Base-by-base conservation (phyloP, 768 basidiomycete genomes). In the Pleurotus pulmonarius region DNA sequence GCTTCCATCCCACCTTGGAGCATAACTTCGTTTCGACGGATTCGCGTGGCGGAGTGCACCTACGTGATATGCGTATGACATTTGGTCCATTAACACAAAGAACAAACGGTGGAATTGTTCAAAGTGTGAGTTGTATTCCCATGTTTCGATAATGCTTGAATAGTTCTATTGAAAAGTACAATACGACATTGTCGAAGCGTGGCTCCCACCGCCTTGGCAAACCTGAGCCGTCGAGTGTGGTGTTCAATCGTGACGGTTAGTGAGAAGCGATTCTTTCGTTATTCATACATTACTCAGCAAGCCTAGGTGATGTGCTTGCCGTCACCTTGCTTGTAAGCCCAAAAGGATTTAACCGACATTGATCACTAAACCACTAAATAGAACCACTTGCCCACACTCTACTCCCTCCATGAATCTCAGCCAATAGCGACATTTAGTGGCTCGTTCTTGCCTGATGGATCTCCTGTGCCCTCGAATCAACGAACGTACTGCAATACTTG, bases 321-420 rank as follows among this genome's bases (percentile, higher is more conserved):
- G 82, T 88, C 11, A 84, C 85, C 3, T 82, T 89, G 69, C 76
- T 86, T 16, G 90, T 90, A 63, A 44, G 83, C 61, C 43, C 55
- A 58, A 18, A 47, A n/a, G 56, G 16, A 38, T 39, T 45, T 39
- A 22, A 39, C 18, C 49, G 4, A 53, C 20, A 61, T 9, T 20
- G 41, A 44, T 9, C 4, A 37, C 11, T 52, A 51, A 49, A 40
- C 56, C 38, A 18, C 26, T 54, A 26, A 38, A 29, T 59, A 91
- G 90, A 77, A 87, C 58, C 85, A 82, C 67, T 72, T 77, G 45
- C 90, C 90, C 0, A 87, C 88, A 1, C 81, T 92, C 12, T 92
- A 91, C 60, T 64, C 79, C 3, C 55, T 90, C 25, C 77, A 78
- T 8, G 90, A 92, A 67, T 77, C 85, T 5, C 72, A 83, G 59